Evolutionary conservation across 495 filamentous ascomycete genomes (phyloP), one percentile per base, ranked within the genome.

Genomic region (Hypomontagnella submonticulosa): DNA sequence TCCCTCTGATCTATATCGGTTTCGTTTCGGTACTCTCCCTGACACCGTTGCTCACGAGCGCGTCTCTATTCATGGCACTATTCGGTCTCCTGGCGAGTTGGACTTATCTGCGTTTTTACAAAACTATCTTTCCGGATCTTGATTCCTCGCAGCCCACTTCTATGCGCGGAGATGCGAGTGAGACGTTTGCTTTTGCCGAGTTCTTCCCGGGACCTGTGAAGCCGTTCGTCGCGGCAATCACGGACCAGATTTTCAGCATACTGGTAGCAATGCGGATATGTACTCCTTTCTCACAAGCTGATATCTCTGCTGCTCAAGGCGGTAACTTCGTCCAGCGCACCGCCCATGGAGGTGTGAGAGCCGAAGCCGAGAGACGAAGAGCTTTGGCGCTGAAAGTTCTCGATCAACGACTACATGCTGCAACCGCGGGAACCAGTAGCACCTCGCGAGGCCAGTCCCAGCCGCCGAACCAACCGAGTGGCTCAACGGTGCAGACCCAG

Each of bases 91-190:
- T 97, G 56, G 86, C 89, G 9, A 91, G 90, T 76, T 99, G 96
- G 96, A 93, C 88, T 37, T 99, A 98, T 75, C 88, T 99, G 5
- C 91, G 95, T 37, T 99, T 98, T 83, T 97, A 91, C 80, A 95
- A 94, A 74, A 81, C 79, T 54, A 80, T 84, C 37, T 85, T 87
- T 74, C 81, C 89, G 63, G 80, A 88, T 70, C 81, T 86, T 61
- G 81, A 86, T 73, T 77, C 80, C 19, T 82, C 84, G n/a, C 91
- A 94, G 71, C 81, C 88, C 32, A 72, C 77, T 37, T 78, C 80
- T 8, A 80, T 92, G 54, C 83, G 88, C 65, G 95, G 95, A 49
- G 95, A 99, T 71, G 92, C 96, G 13, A 93, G 90, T 69, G 95
- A 99, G 73, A 97, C 93, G 0, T 98, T 99, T 71, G 88, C 92